Evolutionary conservation across 2,329 filamentous ascomycete species (phyloP), one percentile per base, ranked within the genome.

Genomic region (Huntiella omanensis): DNA sequence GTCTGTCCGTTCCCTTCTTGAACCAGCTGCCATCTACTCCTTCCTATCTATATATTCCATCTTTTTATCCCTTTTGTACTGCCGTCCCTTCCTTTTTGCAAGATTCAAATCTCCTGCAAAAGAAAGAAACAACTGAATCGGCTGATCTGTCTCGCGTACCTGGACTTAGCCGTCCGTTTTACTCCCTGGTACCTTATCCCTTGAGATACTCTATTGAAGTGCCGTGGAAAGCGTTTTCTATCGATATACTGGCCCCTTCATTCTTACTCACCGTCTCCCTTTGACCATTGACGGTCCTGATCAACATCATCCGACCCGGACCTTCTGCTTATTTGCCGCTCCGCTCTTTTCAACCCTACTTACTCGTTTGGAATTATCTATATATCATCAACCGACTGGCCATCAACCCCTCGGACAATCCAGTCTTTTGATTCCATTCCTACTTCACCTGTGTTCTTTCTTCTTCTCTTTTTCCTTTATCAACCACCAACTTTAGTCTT

Each of bases 161-260:
- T 28, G 22, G 22, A 17, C 36, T 28, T 35, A 22, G 4, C 16
- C 16, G 11, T 35, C 32, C 17, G 22, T 28, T 40, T 39, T 41
- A 34, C 43, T 50, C 49, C 46, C 48, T 42, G 40, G 47, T 45
- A 7, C 36, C 33, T 33, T 41, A 34, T 42, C 41, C 43, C 46
- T 49, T 38, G 11, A 33, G 45, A 28, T 40, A 28, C 40, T 49
- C 44, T 49, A 49, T 49, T 49, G 48, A 28, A 28, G 22, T 28
- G 22, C 22, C 22, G 22, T 28, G 22, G 22, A 7, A 10, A 7
- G 22, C 22, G 6, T 28, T 28, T 28, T 10, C 22, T 28, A 28
- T 28, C 22, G 22, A 36, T 47, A 49, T 40, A 46, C 32, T 15
- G 45, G 48, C 46, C 44, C 43, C 35, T 50, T 47, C 46, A 48